A percentile compares a stretch with the other conserved stretches of the same genome.
Conservation (phyloP, 768 basidiomycete species). For the Leccinum ochraceum region DNA sequence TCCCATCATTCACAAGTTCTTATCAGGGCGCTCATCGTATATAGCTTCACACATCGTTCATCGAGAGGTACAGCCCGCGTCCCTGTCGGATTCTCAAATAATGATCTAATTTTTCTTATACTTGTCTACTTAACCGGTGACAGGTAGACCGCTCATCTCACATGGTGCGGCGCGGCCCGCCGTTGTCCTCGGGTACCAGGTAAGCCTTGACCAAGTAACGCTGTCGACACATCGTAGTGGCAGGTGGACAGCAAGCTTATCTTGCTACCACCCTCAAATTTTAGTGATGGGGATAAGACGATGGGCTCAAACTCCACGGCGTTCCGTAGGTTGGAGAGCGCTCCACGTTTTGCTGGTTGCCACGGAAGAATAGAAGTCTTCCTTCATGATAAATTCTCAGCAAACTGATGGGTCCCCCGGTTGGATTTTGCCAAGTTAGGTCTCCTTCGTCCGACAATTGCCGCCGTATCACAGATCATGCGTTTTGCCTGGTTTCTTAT, state of each 20-base stretch:
- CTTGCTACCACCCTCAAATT: not conserved
- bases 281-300: slow-evolving; percentile 21
- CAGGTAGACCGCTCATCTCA: slow-evolving; percentile 25
- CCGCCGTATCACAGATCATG: slow-evolving; percentile 16
- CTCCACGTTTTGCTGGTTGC: slow-evolving; percentile 32
- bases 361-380: slow-evolving; percentile 35
- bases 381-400: slow-evolving; percentile 28
- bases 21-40: slow-evolving; percentile 44
- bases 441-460: slow-evolving; percentile 18
- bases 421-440: slow-evolving; percentile 14
- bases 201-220: slow-evolving; percentile 9
- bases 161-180: slow-evolving; percentile 3
- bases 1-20: slow-evolving; percentile 53
- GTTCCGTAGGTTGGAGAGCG: slow-evolving; percentile 20
- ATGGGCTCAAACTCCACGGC: slow-evolving; percentile 27
- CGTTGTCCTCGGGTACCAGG: slow-evolving; percentile 20
- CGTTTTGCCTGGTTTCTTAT: slow-evolving; percentile 3
- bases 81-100: slow-evolving; percentile 34
- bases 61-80: slow-evolving; percentile 28
- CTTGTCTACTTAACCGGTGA: slow-evolving; percentile 22
- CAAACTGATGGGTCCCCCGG: slow-evolving; percentile 14
- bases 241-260: slow-evolving; percentile 3
- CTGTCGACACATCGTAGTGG: slow-evolving; percentile 27
- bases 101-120: slow-evolving; percentile 21
- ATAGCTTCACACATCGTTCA: slow-evolving; percentile 36